These are phyloP conservation scores for Boletus tomentosulus DNA, from an alignment of 768 basidiomycete species.

Conservation along the genomic window DNA sequence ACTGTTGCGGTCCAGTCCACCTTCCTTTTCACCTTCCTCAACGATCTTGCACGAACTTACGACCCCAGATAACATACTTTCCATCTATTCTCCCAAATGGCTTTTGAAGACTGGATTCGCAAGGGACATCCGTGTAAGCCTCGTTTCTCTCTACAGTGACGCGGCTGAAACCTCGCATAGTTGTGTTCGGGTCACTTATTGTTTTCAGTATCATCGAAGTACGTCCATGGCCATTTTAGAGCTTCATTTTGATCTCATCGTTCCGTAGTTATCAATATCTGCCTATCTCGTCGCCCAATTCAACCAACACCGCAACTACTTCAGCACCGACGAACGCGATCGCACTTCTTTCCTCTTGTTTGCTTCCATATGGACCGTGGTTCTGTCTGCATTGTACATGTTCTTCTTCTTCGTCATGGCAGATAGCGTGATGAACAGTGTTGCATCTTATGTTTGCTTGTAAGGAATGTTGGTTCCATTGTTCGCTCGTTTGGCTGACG, in stretches of 20 bases:
- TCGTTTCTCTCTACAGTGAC: not conserved
- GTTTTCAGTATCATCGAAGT: slow-evolving; percentile 69
- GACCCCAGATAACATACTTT: slow-evolving; percentile 13
- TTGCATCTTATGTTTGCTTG: slow-evolving; percentile 62
- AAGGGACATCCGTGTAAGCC: slow-evolving; percentile 54
- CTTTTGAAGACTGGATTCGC: slow-evolving; percentile 39
- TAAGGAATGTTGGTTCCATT: slow-evolving; percentile 32
- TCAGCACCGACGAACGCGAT: slow-evolving; percentile 46
- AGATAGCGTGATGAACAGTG: slow-evolving; percentile 50
- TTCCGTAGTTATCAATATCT: slow-evolving; percentile 56
- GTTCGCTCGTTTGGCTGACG: slow-evolving; percentile 2
- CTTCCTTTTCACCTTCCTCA: slow-evolving; percentile 1
- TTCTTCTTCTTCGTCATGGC: slow-evolving; percentile 51
- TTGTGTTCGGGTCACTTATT: slow-evolving; percentile 46
- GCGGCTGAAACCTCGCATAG: slow-evolving; percentile 35
- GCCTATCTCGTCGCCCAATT: slow-evolving; percentile 68
- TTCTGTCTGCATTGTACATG: slow-evolving; percentile 49
- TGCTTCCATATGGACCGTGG: slow-evolving; percentile 66
- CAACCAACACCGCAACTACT: slow-evolving; percentile 52
- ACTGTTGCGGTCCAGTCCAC: slow-evolving; percentile 11
- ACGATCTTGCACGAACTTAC: slow-evolving; percentile 29
- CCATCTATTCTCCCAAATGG: slow-evolving; percentile 27
- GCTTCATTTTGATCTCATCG: not conserved
- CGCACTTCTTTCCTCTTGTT: slow-evolving; percentile 68
- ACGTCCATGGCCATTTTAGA: slow-evolving; percentile 4